A percentile compares a stretch with the other conserved stretches of the same genome.
Conservation (phyloP, 2,329 filamentous ascomycete genomes). For the Claviceps paspali region DNA sequence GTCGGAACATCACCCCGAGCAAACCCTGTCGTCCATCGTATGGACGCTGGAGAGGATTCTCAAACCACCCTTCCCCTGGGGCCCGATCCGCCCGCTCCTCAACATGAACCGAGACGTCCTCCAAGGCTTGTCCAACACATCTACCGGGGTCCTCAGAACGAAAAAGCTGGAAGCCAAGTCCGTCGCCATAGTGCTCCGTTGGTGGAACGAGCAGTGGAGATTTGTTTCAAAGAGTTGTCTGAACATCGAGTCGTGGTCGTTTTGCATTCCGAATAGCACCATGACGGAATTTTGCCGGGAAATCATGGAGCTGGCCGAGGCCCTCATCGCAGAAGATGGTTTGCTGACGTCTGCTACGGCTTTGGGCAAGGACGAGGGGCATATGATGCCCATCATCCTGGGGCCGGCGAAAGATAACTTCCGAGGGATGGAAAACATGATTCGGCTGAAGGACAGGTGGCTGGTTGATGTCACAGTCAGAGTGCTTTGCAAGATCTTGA, state of each 20-base stretch:
- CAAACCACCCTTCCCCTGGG: constrained; percentile 31
- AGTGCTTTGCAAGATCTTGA: constrained; percentile 71
- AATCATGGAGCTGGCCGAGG: constrained; percentile 84
- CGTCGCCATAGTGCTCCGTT: constrained; percentile 49
- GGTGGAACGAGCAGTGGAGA: constrained; percentile 79
- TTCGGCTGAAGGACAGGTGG: constrained; percentile 77
- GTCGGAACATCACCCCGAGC: constrained; percentile 23
- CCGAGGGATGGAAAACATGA: constrained; percentile 69
- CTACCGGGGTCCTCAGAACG: constrained; percentile 39
- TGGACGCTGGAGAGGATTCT: constrained; percentile 22
- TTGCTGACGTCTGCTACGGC: constrained; percentile 56
- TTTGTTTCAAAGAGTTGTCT: constrained; percentile 68
- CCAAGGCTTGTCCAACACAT: constrained; percentile 38
- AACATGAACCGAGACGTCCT: constrained; percentile 43
- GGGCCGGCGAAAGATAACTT: constrained; percentile 29
- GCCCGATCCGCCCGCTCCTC: constrained; percentile 40
- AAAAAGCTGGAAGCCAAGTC: constrained; percentile 44
- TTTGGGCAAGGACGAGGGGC: constrained; percentile 19
- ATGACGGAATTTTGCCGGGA: constrained; percentile 93
- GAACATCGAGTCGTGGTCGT: constrained; percentile 72
- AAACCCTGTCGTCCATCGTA: constrained; percentile 28
- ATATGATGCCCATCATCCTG: constrained; percentile 25
- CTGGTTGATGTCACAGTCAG: constrained; percentile 69
- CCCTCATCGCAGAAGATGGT: constrained; percentile 69
- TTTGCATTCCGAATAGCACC: constrained; percentile 53